Conservation (phyloP, 2,329 filamentous ascomycete genomes). For the Fusarium continuum region DNA sequence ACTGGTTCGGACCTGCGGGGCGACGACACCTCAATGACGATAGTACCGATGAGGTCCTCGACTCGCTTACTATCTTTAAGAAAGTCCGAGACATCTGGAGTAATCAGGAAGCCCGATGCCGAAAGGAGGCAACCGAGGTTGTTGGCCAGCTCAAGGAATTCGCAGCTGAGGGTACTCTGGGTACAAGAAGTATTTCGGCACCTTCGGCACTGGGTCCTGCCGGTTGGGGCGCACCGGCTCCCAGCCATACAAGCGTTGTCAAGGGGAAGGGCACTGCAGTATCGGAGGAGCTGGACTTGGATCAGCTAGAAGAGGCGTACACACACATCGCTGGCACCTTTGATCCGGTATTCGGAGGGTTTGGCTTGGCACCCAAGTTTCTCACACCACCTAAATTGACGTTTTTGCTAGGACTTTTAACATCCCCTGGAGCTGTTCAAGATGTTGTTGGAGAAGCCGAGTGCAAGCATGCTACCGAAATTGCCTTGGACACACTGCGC, state of each 20-base stretch:
- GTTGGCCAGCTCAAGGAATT: slow-evolving; percentile 84
- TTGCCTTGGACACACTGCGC: slow-evolving; percentile 82
- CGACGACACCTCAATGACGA: slow-evolving; percentile 49
- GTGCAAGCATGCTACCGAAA: slow-evolving; percentile 75
- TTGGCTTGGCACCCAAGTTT: slow-evolving; percentile 85
- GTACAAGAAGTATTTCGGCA: slow-evolving; percentile 50
- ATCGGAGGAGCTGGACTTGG: slow-evolving; percentile 82
- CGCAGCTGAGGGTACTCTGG: slow-evolving; percentile 83
- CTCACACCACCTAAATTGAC: slow-evolving; percentile 85
- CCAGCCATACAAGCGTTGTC: slow-evolving; percentile 36
- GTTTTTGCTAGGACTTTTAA: slow-evolving; percentile 79
- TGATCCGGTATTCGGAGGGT: slow-evolving; percentile 81
- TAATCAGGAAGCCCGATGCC: slow-evolving; percentile 83
- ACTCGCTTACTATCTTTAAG: slow-evolving; percentile 82
- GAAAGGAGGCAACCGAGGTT: slow-evolving; percentile 84
- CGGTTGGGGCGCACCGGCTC: slow-evolving; percentile 46
- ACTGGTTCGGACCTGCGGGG: slow-evolving; percentile 86
- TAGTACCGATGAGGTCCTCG: slow-evolving; percentile 68
- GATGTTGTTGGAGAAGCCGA: slow-evolving; percentile 90
- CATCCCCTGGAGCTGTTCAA: slow-evolving; percentile 75
- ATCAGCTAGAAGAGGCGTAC: slow-evolving; percentile 90
- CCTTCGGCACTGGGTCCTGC: slow-evolving; percentile 44
- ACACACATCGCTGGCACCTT: slow-evolving; percentile 82
- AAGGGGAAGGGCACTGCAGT: slow-evolving; percentile 44
- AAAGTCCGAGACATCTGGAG: slow-evolving; percentile 82